A percentile compares a stretch with the other conserved stretches of the same genome.
Evolutionary conservation across 768 basidiomycete genomes (phyloP).

Genomic region (Suillus discolor): DNA sequence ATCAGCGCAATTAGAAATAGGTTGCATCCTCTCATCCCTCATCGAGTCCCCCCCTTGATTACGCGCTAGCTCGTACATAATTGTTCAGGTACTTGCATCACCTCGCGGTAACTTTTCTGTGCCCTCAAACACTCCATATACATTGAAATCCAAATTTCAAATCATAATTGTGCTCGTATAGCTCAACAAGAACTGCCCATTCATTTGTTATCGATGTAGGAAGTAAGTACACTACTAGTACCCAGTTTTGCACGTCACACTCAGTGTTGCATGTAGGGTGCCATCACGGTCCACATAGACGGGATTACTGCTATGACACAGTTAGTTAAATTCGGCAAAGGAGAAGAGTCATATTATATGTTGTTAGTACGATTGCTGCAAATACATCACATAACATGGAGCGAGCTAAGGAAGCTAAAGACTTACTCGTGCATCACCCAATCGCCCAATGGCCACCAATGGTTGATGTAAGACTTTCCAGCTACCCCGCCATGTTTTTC

Average conservation of each 20-base stretch:
- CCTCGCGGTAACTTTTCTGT: no score
- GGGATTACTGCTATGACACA: neutral
- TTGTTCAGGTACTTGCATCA: no score
- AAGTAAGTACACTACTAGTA: no score
- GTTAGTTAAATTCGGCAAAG: neutral
- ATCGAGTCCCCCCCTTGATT: no score
- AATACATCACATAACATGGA: neutral
- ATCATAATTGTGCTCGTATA: neutral
- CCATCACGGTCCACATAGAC: neutral
- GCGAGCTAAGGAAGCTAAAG: neutral
- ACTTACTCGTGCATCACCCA: neutral
- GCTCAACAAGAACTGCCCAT: neutral
- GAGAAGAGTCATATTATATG: neutral
- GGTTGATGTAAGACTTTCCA: fast-evolving
- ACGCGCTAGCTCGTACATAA: no score
- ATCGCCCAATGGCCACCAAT: neutral
- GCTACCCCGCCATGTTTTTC: neutral
- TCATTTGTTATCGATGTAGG: neutral
- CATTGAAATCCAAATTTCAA: no score
- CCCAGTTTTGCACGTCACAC: neutral
- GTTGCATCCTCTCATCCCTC: no score
- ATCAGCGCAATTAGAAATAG: no score
- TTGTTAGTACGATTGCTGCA: neutral
- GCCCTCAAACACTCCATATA: no score
- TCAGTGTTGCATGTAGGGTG: neutral